Evolutionary conservation across 140 eudicot species (phyloP).

Genomic region (Anethum foeniculum): DNA sequence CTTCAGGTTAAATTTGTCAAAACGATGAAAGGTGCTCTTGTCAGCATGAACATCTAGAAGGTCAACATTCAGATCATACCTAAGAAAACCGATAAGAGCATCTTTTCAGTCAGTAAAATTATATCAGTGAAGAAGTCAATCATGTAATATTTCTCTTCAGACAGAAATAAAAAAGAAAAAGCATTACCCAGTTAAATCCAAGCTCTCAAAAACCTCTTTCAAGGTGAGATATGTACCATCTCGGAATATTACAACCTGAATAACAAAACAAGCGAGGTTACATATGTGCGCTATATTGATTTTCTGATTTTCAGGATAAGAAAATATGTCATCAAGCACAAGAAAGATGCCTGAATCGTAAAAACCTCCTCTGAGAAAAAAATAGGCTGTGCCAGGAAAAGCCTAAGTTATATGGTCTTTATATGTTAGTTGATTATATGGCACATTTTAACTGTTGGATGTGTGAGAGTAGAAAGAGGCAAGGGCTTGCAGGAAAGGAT

Average conservation of each 20-base stretch:
- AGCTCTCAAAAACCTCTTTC: conserved; percentile 92
- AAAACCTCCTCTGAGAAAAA: not conserved
- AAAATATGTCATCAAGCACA: not conserved
- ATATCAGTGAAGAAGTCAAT: conserved; percentile 4
- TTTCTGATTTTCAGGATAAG: not conserved
- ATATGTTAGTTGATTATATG: not conserved
- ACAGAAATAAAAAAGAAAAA: not conserved
- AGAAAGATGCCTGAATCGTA: not conserved
- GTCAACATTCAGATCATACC: conserved; percentile 95
- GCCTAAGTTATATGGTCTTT: not conserved
- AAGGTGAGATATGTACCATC: conserved; percentile 94
- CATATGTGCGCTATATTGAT: not conserved
- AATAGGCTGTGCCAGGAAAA: not conserved
- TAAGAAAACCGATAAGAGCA: conserved; percentile 10
- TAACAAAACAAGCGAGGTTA: conserved; percentile 4
- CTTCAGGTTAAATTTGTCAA: conserved; percentile 96
- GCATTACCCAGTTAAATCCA: conserved; percentile 90
- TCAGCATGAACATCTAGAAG: conserved; percentile 98
- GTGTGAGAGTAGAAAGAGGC: not conserved
- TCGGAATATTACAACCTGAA: conserved; percentile 91
- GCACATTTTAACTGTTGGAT: not conserved
- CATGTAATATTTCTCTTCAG: not conserved
- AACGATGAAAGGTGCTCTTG: conserved; percentile 99
- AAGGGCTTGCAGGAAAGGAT: not conserved
- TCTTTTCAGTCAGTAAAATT: not conserved